Evolutionary conservation across 192 early-diverging fungal genomes (phyloP).

Genomic region (Backusella psychrophila): DNA sequence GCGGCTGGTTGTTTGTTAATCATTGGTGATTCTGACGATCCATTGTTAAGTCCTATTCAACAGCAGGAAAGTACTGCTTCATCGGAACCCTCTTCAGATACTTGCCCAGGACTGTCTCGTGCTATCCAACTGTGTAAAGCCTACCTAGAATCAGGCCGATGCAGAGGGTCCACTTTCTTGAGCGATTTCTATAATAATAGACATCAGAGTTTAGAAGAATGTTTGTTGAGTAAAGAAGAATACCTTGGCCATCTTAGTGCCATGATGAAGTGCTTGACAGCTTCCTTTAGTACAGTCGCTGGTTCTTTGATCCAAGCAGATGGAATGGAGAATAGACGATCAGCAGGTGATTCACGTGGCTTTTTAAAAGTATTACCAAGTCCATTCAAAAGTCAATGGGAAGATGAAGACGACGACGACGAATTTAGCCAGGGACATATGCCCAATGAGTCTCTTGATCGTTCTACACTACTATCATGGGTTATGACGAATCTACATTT

Average conservation of each 20-base stretch:
- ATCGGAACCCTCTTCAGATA: background rate
- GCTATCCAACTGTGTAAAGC: conserved; percentile 20
- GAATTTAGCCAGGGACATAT: conserved; percentile 6
- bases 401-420: background rate
- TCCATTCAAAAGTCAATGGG: conserved; percentile 5
- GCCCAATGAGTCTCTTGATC: conserved; percentile 27
- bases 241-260: conserved; percentile 52
- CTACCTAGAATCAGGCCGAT: conserved; percentile 22
- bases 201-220: conserved; percentile 28
- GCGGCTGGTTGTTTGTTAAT: conserved; percentile 38
- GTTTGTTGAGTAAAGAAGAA: conserved; percentile 37
- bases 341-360: conserved; percentile 16
- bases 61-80: background rate
- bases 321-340: conserved; percentile 2
- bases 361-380: conserved; percentile 20
- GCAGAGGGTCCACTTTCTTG: conserved; percentile 32
- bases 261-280: conserved; percentile 31
- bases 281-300: background rate
- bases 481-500: conserved; percentile 38
- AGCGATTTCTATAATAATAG: conserved; percentile 38
- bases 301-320: background rate
- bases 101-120: conserved; percentile 1
- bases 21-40: conserved; percentile 8
- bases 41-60: background rate
- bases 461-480: conserved; percentile 35